Evolutionary conservation across 1,139 yeast genomes (phyloP), one percentile per base, ranked within the genome.

Genomic region (Sugiyamaella japonica): DNA sequence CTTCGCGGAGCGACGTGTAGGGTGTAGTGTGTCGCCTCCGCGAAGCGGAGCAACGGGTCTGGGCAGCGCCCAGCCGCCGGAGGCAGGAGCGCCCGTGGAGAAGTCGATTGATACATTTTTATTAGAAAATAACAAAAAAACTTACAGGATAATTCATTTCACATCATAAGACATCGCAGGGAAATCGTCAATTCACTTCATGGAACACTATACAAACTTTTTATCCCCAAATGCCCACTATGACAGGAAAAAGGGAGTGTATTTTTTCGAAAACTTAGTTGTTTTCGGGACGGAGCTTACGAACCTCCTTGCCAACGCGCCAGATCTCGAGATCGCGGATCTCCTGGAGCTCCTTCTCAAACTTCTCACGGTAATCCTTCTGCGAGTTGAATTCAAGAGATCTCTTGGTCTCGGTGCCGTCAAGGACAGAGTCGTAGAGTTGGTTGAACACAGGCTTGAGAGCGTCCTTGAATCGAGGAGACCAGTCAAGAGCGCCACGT

Each of bases 401-500:
- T 80, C 99, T 87, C 83, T 93, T 80, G 74, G 99, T 93, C 84
- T 93, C 99, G 68, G 90, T 76, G 75, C 99, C 99, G 77, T 89
- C 89, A 82, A 84, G 86, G 71, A 91, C 97, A 62, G 96, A 84
- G 76, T 87, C 91, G 83, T 93, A 93, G 73, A 93, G 84, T 73
- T 93, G 95, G 77, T 86, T 83, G 83, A 93, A 93, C 60, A 93
- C 97, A 72, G 99, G 99, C 83, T 93, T 93, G 80, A 93, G 85
- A 73, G 97, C 97, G 70, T 89, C 95, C 85, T 90, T 90, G 89
- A 93, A 93, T 77, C 85, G 80, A 78, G 98, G 99, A 84, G 93
- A 91, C 99, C 99, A 93, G 83, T 93, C 99, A 72, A 93, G 85
- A 73, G 99, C 99, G 84, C 99, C 99, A 83, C 99, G 90, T 84